phyloP scores from a whole-genome alignment of 2,329 filamentous ascomycete species.

The Mollisia scopiformis region DNA sequence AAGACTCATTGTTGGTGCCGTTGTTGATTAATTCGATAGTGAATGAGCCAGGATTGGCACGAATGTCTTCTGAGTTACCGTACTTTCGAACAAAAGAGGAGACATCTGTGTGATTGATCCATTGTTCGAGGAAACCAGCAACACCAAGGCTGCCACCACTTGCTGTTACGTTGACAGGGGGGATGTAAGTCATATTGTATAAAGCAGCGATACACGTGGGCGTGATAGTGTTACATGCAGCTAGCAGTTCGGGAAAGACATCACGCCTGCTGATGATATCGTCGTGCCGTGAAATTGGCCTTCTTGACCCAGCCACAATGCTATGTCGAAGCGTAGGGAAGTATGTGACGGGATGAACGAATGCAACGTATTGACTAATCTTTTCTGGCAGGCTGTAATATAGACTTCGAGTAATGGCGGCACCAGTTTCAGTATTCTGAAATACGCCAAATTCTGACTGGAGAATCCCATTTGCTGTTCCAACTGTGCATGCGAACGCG shows the following conservation, averaged over 20 bases:
- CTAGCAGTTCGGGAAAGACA: slow-evolving; percentile 24
- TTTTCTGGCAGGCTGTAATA: slow-evolving; percentile 42
- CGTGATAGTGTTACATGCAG: slow-evolving; percentile 25
- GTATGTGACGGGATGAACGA: slow-evolving; percentile 45
- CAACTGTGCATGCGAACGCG: slow-evolving; percentile 28
- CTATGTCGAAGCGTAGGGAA: slow-evolving; percentile 30
- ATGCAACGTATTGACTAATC: slow-evolving; percentile 39
- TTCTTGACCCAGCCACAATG: not conserved
- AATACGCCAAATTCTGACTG: slow-evolving; percentile 32
- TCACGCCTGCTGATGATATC: slow-evolving; percentile 5
- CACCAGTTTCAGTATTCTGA: slow-evolving; percentile 20
- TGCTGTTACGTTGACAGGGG: slow-evolving; percentile 43
- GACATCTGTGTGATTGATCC: slow-evolving; percentile 40
- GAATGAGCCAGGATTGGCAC: slow-evolving; percentile 40
- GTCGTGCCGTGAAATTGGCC: not conserved
- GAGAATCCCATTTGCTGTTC: slow-evolving; percentile 27
- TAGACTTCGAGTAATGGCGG: slow-evolving; percentile 38
- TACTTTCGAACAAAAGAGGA: slow-evolving; percentile 47
- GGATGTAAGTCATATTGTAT: slow-evolving; percentile 36
- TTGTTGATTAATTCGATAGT: slow-evolving; percentile 37
- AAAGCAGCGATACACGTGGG: slow-evolving; percentile 34
- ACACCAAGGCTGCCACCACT: slow-evolving; percentile 69
- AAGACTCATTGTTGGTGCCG: slow-evolving; percentile 50
- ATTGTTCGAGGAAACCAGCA: slow-evolving; percentile 42
- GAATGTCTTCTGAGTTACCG: slow-evolving; percentile 43